Conservation (phyloP, 306 rosid species). For the Urtica urens region DNA sequence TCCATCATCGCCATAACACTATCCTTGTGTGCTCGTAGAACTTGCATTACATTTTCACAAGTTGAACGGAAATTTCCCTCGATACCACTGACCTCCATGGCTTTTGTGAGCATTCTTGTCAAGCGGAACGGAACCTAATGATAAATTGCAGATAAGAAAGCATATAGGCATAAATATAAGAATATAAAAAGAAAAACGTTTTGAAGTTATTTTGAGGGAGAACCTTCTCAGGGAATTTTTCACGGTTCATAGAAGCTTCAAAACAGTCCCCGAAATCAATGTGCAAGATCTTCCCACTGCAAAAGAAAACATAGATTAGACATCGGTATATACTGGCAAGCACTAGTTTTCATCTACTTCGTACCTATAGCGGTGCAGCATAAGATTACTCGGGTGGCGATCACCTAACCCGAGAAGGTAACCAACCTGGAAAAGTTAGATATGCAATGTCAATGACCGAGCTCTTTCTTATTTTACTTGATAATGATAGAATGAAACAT, state of each 20-base stretch:
- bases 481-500: neutral
- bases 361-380: conserved; percentile 86
- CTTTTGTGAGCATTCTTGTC: conserved; percentile 99
- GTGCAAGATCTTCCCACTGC: conserved; percentile 93
- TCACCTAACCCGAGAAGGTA: conserved; percentile 98
- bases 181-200: too few species aligned
- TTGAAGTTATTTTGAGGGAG: too few species aligned
- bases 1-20: conserved; percentile 99
- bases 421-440: conserved; percentile 91
- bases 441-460: too few species aligned
- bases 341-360: conserved; percentile 4
- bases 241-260: conserved; percentile 96
- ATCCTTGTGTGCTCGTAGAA: conserved; percentile 70
- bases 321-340: conserved; percentile 8
- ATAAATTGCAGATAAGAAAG: neutral
- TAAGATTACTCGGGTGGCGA: conserved; percentile 98
- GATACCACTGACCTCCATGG: conserved; percentile 98
- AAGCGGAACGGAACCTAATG: conserved; percentile 88
- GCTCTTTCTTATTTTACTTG: too few species aligned
- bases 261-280: conserved; percentile 98
- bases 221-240: conserved; percentile 96
- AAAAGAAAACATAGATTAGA: conserved; percentile 23
- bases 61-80: conserved; percentile 99
- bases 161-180: neutral
- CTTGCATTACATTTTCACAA: conserved; percentile 94